Evolutionary conservation across 352 stramenopile species (phyloP).

Genomic region (Phytopythium vexans): DNA sequence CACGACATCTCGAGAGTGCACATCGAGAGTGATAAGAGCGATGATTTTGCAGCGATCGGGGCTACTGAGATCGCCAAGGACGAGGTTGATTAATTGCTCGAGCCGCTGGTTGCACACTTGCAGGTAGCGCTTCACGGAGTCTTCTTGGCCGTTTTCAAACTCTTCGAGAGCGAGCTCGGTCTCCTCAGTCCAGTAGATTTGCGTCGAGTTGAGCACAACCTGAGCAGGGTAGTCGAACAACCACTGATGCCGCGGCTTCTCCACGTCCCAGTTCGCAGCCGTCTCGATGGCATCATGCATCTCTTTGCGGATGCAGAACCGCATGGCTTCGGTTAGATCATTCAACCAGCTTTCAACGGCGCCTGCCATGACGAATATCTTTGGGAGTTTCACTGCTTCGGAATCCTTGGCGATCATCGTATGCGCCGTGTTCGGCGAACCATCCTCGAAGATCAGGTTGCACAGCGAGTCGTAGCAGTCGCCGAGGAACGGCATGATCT

Average conservation of each 20-base stretch:
- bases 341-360: slow-evolving; percentile 88
- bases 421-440: slow-evolving; percentile 71
- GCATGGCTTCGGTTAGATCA: slow-evolving; percentile 83
- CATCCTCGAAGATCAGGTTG: slow-evolving; percentile 78
- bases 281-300: slow-evolving; percentile 89
- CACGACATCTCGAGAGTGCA: slow-evolving; percentile 94
- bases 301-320: slow-evolving; percentile 77
- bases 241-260: slow-evolving; percentile 96
- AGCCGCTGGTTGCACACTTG: slow-evolving; percentile 79
- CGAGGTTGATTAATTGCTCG: slow-evolving; percentile 91
- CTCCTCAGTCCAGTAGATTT: slow-evolving; percentile 97
- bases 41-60: slow-evolving; percentile 93
- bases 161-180: slow-evolving; percentile 91
- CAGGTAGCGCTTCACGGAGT: slow-evolving; percentile 84
- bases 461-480: slow-evolving; percentile 97
- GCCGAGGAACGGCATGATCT: slow-evolving; percentile 97
- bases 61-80: slow-evolving; percentile 85
- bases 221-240: slow-evolving; percentile 96
- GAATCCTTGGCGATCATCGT: slow-evolving; percentile 86
- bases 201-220: slow-evolving; percentile 83
- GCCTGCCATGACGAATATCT: slow-evolving; percentile 80
- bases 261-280: slow-evolving; percentile 91
- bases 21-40: slow-evolving; percentile 95
- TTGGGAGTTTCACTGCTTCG: slow-evolving; percentile 58
- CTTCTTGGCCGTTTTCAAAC: slow-evolving; percentile 86